Conservation (phyloP, 306 rosid genomes). For the Lathyrus aphaca region DNA sequence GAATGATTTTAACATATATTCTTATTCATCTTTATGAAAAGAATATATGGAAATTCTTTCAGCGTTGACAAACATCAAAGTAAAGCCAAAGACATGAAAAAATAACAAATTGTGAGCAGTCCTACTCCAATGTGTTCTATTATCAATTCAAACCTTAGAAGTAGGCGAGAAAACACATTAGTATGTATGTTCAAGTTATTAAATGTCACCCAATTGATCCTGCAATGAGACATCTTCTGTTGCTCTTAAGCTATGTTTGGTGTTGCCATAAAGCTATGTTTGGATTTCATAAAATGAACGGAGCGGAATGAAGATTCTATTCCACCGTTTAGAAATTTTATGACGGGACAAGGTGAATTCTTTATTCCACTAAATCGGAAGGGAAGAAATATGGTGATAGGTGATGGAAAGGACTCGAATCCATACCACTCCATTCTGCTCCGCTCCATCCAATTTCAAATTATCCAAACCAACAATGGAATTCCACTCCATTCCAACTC, state of each 20-base stretch:
- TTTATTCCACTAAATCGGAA: no score
- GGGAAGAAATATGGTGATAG: no score
- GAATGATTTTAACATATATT: conserved; percentile 18
- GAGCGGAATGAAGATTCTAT: no score
- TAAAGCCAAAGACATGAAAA: background rate
- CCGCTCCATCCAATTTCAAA: no score
- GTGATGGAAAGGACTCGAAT: no score
- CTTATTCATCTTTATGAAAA: conserved; percentile 14
- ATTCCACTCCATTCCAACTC: no score
- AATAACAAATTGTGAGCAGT: background rate
- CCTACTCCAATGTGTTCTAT: background rate
- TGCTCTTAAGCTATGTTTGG: background rate
- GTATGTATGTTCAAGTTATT: background rate
- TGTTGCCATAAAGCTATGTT: no score
- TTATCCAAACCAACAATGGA: no score
- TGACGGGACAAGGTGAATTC: no score
- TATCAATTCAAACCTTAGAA: background rate
- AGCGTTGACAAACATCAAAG: conserved; percentile 20
- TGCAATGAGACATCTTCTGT: background rate
- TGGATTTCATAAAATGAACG: no score
- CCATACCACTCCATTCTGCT: no score
- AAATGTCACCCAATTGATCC: conserved; percentile 21
- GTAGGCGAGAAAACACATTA: background rate
- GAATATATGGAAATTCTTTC: background rate
- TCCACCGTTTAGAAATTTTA: no score